Evolutionary conservation across 1,284 basidiomycete species (phyloP).

Genomic region (Trametes versicolor): DNA sequence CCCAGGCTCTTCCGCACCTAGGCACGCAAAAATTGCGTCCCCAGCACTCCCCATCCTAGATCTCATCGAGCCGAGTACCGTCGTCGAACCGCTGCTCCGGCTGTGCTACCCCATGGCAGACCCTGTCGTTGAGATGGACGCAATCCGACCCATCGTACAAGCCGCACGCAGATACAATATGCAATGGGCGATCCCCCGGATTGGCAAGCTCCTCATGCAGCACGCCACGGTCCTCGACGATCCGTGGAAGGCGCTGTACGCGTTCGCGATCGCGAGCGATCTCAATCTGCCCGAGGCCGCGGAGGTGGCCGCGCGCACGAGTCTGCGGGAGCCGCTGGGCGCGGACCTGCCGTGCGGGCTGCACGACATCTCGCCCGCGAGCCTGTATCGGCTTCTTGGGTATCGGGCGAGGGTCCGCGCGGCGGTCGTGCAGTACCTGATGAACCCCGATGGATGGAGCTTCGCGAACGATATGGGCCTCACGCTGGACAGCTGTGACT

Average conservation of each 20-base stretch:
- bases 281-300: neutral
- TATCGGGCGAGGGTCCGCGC: neutral
- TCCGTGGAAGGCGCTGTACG: slow-evolving; percentile 39
- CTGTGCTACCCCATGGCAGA: slow-evolving; percentile 34
- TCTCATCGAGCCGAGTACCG: slow-evolving; percentile 23
- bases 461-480: neutral
- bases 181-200: slow-evolving; percentile 32
- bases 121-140: neutral
- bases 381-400: neutral
- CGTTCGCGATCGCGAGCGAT: slow-evolving; percentile 46
- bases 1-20: neutral
- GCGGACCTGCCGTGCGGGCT: neutral
- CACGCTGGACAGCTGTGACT: too few species aligned
- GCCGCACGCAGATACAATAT: slow-evolving; percentile 49
- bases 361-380: neutral
- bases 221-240: slow-evolving; percentile 37
- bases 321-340: neutral
- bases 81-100: slow-evolving; percentile 33
- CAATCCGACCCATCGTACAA: slow-evolving; percentile 22
- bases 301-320: neutral
- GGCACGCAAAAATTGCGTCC: neutral
- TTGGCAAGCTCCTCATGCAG: slow-evolving; percentile 26
- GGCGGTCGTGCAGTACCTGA: neutral
- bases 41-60: neutral
- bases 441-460: neutral